Evolutionary conservation across 805 yeast species (phyloP).

Genomic region (Metschnikowia noctiluminum): DNA sequence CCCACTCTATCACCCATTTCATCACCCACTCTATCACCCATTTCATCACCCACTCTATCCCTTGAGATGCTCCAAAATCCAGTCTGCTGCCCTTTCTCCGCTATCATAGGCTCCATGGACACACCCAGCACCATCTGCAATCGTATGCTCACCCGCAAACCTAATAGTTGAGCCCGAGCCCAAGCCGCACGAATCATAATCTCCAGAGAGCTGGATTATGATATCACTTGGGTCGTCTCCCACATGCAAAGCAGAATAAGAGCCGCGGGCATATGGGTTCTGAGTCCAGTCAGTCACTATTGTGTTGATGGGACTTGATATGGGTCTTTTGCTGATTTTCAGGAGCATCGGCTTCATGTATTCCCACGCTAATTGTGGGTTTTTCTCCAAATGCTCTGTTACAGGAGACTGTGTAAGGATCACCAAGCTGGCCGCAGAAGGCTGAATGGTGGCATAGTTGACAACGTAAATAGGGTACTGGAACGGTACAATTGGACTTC

Average conservation of each 20-base stretch:
- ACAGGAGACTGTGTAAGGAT: constrained; percentile 69
- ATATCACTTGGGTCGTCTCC: constrained; percentile 68
- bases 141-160: constrained; percentile 92
- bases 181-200: constrained; percentile 26
- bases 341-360: constrained; percentile 53
- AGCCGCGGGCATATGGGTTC: constrained; percentile 77
- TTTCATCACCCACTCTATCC: background rate
- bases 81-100: constrained; percentile 55
- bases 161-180: constrained; percentile 56
- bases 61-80: constrained; percentile 22
- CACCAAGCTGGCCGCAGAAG: constrained; percentile 43
- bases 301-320: constrained; percentile 34
- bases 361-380: constrained; percentile 53
- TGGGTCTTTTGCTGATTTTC: constrained; percentile 16
- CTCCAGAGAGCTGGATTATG: constrained; percentile 56
- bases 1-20: background rate
- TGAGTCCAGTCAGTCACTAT: constrained; percentile 67
- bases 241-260: constrained; percentile 69
- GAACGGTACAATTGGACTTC: constrained; percentile 43
- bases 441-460: constrained; percentile 42
- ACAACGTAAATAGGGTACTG: constrained; percentile 59
- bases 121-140: constrained; percentile 84
- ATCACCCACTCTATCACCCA: background rate
- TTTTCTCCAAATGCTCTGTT: constrained; percentile 54
- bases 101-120: constrained; percentile 88